A percentile compares a stretch with the other conserved stretches of the same genome.
Evolutionary conservation across 495 filamentous ascomycete genomes (phyloP).

Genomic region (Penicillium longicatenatum): DNA sequence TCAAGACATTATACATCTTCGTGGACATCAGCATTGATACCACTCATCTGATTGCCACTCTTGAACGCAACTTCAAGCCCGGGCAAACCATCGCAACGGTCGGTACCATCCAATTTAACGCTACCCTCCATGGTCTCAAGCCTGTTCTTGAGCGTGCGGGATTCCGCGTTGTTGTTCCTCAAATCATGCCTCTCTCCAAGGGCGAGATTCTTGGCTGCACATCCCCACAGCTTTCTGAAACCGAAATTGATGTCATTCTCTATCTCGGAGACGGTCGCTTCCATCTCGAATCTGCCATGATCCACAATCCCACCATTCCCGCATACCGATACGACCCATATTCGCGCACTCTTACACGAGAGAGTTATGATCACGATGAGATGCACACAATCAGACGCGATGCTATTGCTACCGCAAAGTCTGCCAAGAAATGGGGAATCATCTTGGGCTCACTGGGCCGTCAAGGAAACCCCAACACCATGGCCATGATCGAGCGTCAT

Average conservation of each 20-base stretch:
- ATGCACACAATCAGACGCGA: constrained; percentile 79
- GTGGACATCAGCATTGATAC: constrained; percentile 97
- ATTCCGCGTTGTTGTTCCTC: constrained; percentile 81
- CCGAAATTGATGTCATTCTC: constrained; percentile 72
- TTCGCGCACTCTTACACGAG: constrained; percentile 83
- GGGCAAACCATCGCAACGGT: constrained; percentile 90
- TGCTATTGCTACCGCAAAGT: constrained; percentile 73
- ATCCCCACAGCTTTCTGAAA: constrained; percentile 67
- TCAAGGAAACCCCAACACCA: constrained; percentile 93
- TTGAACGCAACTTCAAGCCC: constrained; percentile 84
- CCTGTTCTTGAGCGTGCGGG: constrained; percentile 76
- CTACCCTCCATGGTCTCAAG: constrained; percentile 82
- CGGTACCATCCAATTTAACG: constrained; percentile 98
- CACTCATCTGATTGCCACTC: constrained; percentile 76
- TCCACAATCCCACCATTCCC: constrained; percentile 86
- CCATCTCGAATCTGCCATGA: constrained; percentile 98
- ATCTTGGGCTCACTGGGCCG: constrained; percentile 91
- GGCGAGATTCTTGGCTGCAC: constrained; percentile 97
- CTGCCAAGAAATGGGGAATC: constrained; percentile 86
- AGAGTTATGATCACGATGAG: constrained; percentile 85
- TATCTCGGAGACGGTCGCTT: constrained; percentile 97
- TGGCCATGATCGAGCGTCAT: constrained; percentile 79
- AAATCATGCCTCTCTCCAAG: constrained; percentile 87
- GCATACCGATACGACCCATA: constrained; percentile 98
- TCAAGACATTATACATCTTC: constrained; percentile 96